A percentile compares a stretch with the other conserved stretches of the same genome.
Evolutionary conservation across 352 stramenopile species (phyloP).

Genomic region (Blastocystis sp.): DNA sequence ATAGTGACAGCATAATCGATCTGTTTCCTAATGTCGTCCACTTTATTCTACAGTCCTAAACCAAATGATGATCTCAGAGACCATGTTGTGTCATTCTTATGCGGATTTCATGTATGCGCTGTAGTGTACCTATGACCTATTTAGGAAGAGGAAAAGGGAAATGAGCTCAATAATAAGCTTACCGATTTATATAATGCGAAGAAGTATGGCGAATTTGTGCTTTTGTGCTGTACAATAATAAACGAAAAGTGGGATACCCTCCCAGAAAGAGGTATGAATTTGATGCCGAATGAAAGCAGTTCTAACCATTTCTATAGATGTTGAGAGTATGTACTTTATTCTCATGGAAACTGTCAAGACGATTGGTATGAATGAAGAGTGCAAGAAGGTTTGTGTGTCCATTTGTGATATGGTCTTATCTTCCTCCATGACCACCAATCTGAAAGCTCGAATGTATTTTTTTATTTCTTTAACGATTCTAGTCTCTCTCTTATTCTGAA

Average conservation of each 20-base stretch:
- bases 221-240: constrained; percentile 2
- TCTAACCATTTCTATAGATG: constrained; percentile 26
- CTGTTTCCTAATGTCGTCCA: background rate
- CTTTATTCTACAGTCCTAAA: constrained; percentile 47
- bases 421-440: background rate
- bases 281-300: background rate
- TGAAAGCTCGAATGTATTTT: constrained; percentile 13
- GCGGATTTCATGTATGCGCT: constrained; percentile 14
- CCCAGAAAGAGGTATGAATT: constrained; percentile 21
- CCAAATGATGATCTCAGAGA: constrained; percentile 2
- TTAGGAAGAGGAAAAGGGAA: constrained; percentile 26
- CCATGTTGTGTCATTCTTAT: constrained; percentile 30
- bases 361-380: constrained; percentile 19
- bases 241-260: background rate
- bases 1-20: background rate
- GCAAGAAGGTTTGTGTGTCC: background rate
- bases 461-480: background rate
- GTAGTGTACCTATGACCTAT: background rate
- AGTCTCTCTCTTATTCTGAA: constrained; percentile 59
- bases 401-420: constrained; percentile 38
- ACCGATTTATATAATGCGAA: background rate
- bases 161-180: background rate
- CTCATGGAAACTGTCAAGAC: constrained; percentile 45
- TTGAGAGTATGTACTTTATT: constrained; percentile 57
- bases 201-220: constrained; percentile 53